A percentile compares a stretch with the other conserved stretches of the same genome.
Evolutionary conservation across 1,284 basidiomycete genomes (phyloP).

Genomic region (Ustilago tritici): DNA sequence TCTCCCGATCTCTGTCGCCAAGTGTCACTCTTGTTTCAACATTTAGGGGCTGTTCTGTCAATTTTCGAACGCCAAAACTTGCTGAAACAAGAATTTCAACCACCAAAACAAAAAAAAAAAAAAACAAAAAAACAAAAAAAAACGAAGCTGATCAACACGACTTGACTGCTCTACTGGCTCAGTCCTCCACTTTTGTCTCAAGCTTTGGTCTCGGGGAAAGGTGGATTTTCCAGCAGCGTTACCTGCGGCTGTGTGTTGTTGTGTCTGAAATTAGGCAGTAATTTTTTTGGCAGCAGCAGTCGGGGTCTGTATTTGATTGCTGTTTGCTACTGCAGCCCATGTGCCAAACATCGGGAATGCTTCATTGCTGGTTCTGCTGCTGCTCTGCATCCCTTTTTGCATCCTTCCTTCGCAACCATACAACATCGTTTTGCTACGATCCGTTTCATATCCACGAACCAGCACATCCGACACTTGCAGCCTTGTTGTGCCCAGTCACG

Average conservation of each 20-base stretch:
- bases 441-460: neutral
- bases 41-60: conserved; percentile 10
- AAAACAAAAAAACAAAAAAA: neutral
- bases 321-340: conserved; percentile 16
- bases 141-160: neutral
- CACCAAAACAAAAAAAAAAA: conserved; percentile 1
- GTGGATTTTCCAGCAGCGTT: neutral
- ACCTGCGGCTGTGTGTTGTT: neutral
- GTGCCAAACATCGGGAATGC: conserved; percentile 28
- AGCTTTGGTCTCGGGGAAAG: conserved; percentile 1
- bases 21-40: too few species aligned
- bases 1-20: too few species aligned
- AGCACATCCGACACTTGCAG: neutral
- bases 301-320: conserved; percentile 1
- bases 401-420: conserved; percentile 1
- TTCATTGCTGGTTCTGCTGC: neutral
- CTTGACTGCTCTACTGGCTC: conserved; percentile 3
- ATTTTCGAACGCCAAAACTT: neutral
- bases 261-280: neutral
- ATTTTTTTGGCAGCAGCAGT: neutral
- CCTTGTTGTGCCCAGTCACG: neutral
- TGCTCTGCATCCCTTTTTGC: neutral
- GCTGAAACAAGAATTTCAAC: neutral
- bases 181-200: neutral
- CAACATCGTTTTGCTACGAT: neutral